A percentile compares a stretch with the other conserved stretches of the same genome.
Conservation (phyloP, 2,329 filamentous ascomycete species). For the Coniochaeta sp. region DNA sequence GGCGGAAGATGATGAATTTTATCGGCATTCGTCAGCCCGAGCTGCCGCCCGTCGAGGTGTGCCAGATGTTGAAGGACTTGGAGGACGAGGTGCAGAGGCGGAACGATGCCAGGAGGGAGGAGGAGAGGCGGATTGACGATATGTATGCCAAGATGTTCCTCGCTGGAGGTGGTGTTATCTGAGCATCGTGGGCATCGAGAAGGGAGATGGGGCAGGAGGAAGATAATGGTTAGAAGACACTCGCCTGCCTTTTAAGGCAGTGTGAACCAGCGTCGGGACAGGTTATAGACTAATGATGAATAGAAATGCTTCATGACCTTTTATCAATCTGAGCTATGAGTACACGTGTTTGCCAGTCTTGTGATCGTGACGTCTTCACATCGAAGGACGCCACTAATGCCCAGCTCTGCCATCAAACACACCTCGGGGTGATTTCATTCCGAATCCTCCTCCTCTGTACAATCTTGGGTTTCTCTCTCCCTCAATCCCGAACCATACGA, state of each 20-base stretch:
- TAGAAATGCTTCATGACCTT: no score
- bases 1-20: conserved; percentile 65
- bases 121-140: conserved; percentile 35
- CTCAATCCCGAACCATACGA: background rate
- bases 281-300: background rate
- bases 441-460: background rate
- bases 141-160: conserved; percentile 38
- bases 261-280: background rate
- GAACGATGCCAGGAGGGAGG: conserved; percentile 40
- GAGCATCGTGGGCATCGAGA: background rate
- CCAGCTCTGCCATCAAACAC: background rate
- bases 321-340: background rate
- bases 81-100: conserved; percentile 45
- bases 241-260: background rate
- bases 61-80: conserved; percentile 13
- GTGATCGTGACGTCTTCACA: background rate
- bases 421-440: background rate
- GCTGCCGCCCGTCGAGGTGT: conserved; percentile 17
- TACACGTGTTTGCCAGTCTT: background rate
- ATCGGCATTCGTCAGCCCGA: conserved; percentile 60
- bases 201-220: background rate
- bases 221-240: no score
- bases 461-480: background rate
- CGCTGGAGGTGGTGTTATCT: background rate
- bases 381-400: background rate